Base-by-base conservation (phyloP, 164 flowering plant genomes). In the Nymphaea colorata region DNA sequence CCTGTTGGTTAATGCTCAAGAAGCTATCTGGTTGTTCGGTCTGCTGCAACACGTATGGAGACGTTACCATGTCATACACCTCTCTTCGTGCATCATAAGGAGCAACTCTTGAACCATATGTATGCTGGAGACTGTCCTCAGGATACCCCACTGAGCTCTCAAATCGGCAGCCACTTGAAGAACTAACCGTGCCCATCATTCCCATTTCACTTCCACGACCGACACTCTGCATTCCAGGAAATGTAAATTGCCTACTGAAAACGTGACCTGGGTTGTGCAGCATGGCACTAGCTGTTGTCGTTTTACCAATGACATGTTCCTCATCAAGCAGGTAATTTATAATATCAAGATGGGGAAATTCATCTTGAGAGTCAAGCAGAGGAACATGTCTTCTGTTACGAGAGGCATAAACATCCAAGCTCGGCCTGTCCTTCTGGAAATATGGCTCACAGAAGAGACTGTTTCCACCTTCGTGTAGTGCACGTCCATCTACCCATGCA, bases 311-410 rank as follows among this genome's bases (percentile, higher is more conserved):
- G 59, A 71, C 71, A 10, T 86, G 80, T 71, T 91, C 98, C 69
- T 94, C 98, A 62, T 91, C 93, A 42, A 94, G 87, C 64, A 94
- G 75, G 70, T 86, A 91, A 72, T 94, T 88, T 67, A 94, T 94
- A 68, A 94, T 91, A 74, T 94, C 98, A 62, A 91, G 90, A 79
- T 94, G 98, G 0, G 98, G 98, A 70, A 91, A 94, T 42, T 91
- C 98, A 66, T 94, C 97, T 2, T 82, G 71, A 42, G 80, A 63
- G 5, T 75, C 70, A 47, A 78, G 81, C n/a, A 80, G 86, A 43
- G 8, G 8, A 8, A 15, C 14, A 3, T 10, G 57, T n/a, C 80
- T 69, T 55, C 72, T 70, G 16, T 68, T 66, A 45, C 77, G 41
- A 42, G 81, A 68, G 68, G 69, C 77, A 69, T 79, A 76, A 15